Evolutionary conservation across 768 basidiomycete genomes (phyloP).

Genomic region (Sarcodon sp.): DNA sequence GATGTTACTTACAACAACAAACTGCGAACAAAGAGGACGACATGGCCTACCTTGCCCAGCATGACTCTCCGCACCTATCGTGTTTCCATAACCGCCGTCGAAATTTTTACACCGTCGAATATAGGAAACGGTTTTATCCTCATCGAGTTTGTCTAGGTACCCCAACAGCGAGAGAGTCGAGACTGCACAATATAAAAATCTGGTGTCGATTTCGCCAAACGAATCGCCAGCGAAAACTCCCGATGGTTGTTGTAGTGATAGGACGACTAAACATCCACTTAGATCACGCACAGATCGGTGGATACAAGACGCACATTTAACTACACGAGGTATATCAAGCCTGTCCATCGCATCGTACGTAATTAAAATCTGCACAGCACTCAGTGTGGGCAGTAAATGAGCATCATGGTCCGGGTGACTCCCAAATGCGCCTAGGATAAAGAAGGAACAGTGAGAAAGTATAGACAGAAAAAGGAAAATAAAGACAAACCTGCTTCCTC

Average conservation of each 20-base stretch:
- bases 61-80: conserved; percentile 85
- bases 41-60: conserved; percentile 61
- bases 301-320: conserved; percentile 44
- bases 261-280: conserved; percentile 43
- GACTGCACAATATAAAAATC: conserved; percentile 85
- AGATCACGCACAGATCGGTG: neutral
- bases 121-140: conserved; percentile 55
- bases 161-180: conserved; percentile 74
- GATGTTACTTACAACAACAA: neutral
- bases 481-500: conserved; percentile 58
- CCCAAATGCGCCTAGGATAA: conserved; percentile 67
- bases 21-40: neutral
- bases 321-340: conserved; percentile 57
- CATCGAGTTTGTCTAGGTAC: conserved; percentile 53
- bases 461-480: conserved; percentile 4
- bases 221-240: conserved; percentile 85
- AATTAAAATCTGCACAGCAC: conserved; percentile 84
- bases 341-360: conserved; percentile 74
- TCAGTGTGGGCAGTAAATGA: conserved; percentile 76
- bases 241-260: conserved; percentile 73
- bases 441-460: neutral
- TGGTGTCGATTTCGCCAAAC: conserved; percentile 89
- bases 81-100: conserved; percentile 87
- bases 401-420: conserved; percentile 91
- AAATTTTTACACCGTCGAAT: conserved; percentile 78